These are phyloP conservation scores for Candida sp. DNA, from an alignment of 1,139 yeast genomes.

Conservation along the genomic window DNA sequence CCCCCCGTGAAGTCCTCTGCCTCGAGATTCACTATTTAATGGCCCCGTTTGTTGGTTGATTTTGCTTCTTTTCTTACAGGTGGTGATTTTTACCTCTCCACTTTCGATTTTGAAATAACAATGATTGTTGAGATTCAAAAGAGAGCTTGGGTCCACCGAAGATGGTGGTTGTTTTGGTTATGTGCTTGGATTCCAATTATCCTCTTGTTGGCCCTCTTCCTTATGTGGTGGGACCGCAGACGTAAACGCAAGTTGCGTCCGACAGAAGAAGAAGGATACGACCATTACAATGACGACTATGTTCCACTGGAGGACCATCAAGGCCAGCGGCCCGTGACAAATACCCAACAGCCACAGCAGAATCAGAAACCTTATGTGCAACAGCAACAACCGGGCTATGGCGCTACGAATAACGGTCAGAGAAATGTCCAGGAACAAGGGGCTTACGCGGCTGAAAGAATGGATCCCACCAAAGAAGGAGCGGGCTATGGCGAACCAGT, in stretches of 20 bases:
- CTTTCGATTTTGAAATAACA: neutral
- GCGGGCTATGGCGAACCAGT: neutral
- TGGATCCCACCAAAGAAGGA: neutral
- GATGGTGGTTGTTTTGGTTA: constrained; percentile 2
- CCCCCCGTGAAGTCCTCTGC: neutral
- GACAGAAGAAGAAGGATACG: neutral
- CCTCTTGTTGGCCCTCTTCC: neutral
- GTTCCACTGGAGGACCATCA: neutral
- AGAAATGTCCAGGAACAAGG: neutral
- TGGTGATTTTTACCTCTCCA: neutral
- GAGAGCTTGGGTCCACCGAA: neutral
- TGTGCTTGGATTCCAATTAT: neutral
- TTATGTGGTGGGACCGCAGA: neutral
- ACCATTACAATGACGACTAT: neutral
- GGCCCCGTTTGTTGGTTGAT: neutral
- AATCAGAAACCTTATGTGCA: neutral
- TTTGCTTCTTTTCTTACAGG: neutral
- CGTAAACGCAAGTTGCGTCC: neutral
- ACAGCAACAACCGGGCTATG: neutral
- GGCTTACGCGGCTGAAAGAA: neutral
- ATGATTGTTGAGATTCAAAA: neutral
- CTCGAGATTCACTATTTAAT: neutral
- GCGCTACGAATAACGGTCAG: neutral
- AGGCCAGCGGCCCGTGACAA: neutral
- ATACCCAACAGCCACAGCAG: neutral